Base-by-base conservation (phyloP, 2,329 filamentous ascomycete genomes). In the Huntiella savannae region DNA sequence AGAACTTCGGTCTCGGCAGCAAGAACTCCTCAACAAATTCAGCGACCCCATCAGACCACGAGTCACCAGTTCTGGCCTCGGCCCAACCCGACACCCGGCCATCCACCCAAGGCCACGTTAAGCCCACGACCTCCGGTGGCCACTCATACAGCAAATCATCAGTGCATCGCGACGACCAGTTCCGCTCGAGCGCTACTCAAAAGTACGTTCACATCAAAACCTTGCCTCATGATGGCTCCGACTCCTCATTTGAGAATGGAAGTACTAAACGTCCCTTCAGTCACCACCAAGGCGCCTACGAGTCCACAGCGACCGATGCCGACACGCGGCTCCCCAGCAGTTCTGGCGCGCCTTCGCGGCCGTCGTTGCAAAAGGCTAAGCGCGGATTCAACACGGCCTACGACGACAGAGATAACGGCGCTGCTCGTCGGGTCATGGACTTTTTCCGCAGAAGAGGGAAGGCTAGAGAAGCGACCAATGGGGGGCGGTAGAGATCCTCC, bases 341-440 rank as follows among this genome's bases (percentile, higher is more conserved):
- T 52, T 35, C 52, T 50, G 53, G 51, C n/a, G 39, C 45, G 12
- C 37, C 47, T 36, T 19, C 40, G 12, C 68, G 58, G 11, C 75
- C 71, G 33, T 75, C 83, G 8, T 65, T 91, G 40, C 82, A 91
- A 56, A 94, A 93, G 65, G 80, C 78, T 60, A 86, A 88, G 62
- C 77, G 86, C 53, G 48, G 40, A 12, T 94, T 98, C 55, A 79
- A 75, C 1, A 86, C 95, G 55, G 85, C 82, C 2, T 95, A 93
- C 59, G 85, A 94, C 50, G 80, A 84, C 53, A 72, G 75, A 43
- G 68, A 69, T 45, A 78, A 78, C 32, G 88, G 88, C 39, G 82
- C 86, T 3, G 86, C 87, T 11, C 80, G 87, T 59, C 78, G 85
- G 58, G 91, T 98, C 35, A 96, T 98, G 87, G 88, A 98, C 64